A percentile compares a stretch with the other conserved stretches of the same genome.
phyloP scores from a whole-genome alignment of 768 basidiomycete species.

The Rhizopogon roseolus region DNA sequence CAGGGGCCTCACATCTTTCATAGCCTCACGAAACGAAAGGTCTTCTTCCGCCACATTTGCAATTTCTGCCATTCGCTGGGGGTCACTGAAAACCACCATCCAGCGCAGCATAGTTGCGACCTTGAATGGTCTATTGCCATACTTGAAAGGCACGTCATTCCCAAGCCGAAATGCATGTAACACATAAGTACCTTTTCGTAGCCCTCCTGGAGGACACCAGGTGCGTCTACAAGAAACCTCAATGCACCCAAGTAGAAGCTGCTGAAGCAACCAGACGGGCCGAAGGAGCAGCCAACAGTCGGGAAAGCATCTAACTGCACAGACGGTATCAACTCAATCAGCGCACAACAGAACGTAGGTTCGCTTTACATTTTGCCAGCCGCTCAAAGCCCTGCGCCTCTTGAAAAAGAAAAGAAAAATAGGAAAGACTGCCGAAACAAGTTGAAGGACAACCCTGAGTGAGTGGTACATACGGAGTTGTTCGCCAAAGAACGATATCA shows the following conservation, averaged over 20 bases:
- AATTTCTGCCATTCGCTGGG: conserved; percentile 34
- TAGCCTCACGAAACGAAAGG: conserved; percentile 29
- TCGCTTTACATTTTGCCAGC: neutral
- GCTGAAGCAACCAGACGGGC: conserved; percentile 6
- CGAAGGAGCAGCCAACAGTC: conserved; percentile 17
- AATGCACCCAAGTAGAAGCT: conserved; percentile 21
- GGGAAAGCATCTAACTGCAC: conserved; percentile 25
- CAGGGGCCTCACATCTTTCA: conserved; percentile 25
- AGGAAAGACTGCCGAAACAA: neutral
- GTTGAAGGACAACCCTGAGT: neutral
- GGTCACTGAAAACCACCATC: conserved; percentile 32
- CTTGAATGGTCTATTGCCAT: conserved; percentile 27
- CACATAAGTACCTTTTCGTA: conserved; percentile 19
- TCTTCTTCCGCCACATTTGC: conserved; percentile 31
- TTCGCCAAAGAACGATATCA: too few relatives aligned
- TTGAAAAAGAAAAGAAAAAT: neutral
- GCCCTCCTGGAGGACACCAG: conserved; percentile 25
- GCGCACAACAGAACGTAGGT: neutral
- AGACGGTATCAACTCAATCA: neutral
- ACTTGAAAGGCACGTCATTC: conserved; percentile 9
- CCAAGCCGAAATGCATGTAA: neutral
- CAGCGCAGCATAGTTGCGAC: conserved; percentile 27
- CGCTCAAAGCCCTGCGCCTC: neutral
- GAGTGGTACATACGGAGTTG: neutral
- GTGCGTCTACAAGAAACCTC: conserved; percentile 10